Conservation (phyloP, 768 basidiomycete species). For the Pleurotus salmoneostramineus region DNA sequence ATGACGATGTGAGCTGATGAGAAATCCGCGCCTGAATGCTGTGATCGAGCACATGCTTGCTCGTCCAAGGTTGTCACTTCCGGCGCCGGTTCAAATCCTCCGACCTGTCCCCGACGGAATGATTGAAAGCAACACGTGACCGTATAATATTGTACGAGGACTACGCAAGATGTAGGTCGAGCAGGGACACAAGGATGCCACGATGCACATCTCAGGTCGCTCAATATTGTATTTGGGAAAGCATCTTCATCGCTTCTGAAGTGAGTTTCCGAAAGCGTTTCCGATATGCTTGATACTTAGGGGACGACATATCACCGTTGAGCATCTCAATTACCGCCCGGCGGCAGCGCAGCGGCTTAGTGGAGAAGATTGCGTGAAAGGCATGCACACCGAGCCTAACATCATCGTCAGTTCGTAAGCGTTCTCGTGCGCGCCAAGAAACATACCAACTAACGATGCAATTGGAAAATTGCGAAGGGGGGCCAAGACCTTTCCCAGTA, state of each 20-base stretch:
- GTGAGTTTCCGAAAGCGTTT: constrained; percentile 45
- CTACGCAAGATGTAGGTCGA: not conserved
- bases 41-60: constrained; percentile 1
- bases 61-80: not conserved
- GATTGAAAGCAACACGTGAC: not conserved
- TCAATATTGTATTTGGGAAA: constrained; percentile 18
- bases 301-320: constrained; percentile 43
- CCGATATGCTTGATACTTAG: constrained; percentile 37
- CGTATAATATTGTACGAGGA: not conserved
- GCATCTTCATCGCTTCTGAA: constrained; percentile 36
- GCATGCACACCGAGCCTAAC: constrained; percentile 79
- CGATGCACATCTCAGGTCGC: not conserved
- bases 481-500: constrained; percentile 34
- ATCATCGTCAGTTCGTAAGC: constrained; percentile 6
- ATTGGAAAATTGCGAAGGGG: constrained; percentile 43
- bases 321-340: constrained; percentile 42
- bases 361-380: constrained; percentile 62
- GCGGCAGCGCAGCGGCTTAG: constrained; percentile 45
- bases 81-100: not conserved
- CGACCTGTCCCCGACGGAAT: not conserved
- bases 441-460: constrained; percentile 58
- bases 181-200: no score
- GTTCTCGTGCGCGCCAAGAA: not conserved
- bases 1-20: not conserved
- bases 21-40: constrained; percentile 2